Conservation (phyloP, 169 alveolate species). For the Babesia ovis region DNA sequence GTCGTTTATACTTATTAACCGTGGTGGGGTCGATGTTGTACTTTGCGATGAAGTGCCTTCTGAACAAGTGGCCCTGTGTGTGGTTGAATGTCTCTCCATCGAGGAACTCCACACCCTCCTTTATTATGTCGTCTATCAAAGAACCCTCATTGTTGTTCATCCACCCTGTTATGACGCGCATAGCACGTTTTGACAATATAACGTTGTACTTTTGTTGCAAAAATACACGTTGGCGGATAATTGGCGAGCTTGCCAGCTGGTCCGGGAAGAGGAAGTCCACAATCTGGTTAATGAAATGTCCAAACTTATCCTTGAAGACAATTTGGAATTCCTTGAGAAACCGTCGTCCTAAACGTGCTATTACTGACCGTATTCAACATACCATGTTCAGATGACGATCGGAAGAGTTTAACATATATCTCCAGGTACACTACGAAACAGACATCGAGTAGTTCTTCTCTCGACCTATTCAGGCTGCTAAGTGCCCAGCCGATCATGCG, state of each 20-base stretch:
- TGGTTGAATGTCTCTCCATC: slow-evolving; percentile 64
- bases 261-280: slow-evolving; percentile 36
- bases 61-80: slow-evolving; percentile 33
- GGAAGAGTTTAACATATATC: slow-evolving; percentile 54
- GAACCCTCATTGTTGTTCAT: slow-evolving; percentile 50
- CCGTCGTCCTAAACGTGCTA: slow-evolving; percentile 24
- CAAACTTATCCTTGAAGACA: slow-evolving; percentile 50
- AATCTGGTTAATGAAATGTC: slow-evolving; percentile 38
- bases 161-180: slow-evolving; percentile 50
- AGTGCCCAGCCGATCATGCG: slow-evolving; percentile 59
- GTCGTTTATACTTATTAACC: slow-evolving; percentile 45
- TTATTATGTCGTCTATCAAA: slow-evolving; percentile 36
- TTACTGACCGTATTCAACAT: not conserved
- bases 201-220: slow-evolving; percentile 28
- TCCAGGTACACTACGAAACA: slow-evolving; percentile 63
- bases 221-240: slow-evolving; percentile 29
- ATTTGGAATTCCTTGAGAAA: slow-evolving; percentile 47
- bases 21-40: slow-evolving; percentile 57
- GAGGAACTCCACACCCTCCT: slow-evolving; percentile 64
- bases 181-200: slow-evolving; percentile 34
- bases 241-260: slow-evolving; percentile 50
- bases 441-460: slow-evolving; percentile 60
- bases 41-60: slow-evolving; percentile 49
- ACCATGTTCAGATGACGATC: slow-evolving; percentile 46
- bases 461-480: slow-evolving; percentile 56